phyloP scores from a whole-genome alignment of 306 rosid species.

The Albizia julibrissin region DNA sequence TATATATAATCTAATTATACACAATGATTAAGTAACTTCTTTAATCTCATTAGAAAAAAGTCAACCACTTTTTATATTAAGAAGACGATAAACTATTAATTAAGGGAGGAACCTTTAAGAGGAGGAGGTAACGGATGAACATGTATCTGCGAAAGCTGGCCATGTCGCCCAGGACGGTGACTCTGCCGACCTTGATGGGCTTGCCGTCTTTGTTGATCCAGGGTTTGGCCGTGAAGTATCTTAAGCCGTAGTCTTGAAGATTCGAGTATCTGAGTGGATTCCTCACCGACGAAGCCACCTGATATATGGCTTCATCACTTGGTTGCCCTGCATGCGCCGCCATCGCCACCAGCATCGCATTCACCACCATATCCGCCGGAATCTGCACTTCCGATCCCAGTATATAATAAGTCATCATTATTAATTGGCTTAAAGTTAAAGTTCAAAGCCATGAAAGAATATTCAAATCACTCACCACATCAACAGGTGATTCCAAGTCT shows the following conservation, averaged over 20 bases:
- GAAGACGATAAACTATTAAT: no score
- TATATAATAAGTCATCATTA: neutral
- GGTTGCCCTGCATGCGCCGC: conserved; percentile 56
- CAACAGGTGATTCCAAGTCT: conserved; percentile 48
- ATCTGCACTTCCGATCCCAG: conserved; percentile 44
- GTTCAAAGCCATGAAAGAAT: neutral
- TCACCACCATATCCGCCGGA: conserved; percentile 94
- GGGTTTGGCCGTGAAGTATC: conserved; percentile 69
- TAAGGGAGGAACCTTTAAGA: conserved; percentile 52
- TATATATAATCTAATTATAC: no score
- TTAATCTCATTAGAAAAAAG: no score
- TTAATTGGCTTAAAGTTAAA: no score
- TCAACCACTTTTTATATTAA: no score
- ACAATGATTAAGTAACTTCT: no score
- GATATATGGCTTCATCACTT: conserved; percentile 48
- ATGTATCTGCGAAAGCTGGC: conserved; percentile 75
- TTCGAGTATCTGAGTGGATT: conserved; percentile 39
- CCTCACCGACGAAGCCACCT: conserved; percentile 67
- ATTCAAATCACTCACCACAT: conserved; percentile 43
- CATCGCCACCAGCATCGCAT: conserved; percentile 67
- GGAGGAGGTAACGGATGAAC: conserved; percentile 67
- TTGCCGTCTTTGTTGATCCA: conserved; percentile 84
- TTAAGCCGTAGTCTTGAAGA: conserved; percentile 52
- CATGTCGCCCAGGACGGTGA: conserved; percentile 53
- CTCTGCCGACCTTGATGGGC: conserved; percentile 59